phyloP scores from a whole-genome alignment of 192 early-diverging fungal genomes.

The Backusella morwellensis region DNA sequence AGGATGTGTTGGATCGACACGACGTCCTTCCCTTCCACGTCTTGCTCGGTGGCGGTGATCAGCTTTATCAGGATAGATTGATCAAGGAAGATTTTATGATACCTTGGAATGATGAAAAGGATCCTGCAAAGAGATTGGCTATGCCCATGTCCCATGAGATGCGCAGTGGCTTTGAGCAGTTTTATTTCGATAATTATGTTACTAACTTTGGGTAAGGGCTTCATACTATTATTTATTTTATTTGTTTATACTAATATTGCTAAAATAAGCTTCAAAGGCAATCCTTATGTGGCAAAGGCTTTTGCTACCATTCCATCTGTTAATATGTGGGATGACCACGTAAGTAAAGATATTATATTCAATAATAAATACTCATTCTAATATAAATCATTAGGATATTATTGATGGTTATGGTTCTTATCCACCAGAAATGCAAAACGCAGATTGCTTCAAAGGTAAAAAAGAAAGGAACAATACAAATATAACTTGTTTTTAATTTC shows the following conservation, averaged over 20 bases:
- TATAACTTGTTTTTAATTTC: not conserved
- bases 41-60: constrained; percentile 74
- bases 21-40: constrained; percentile 60
- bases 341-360: constrained; percentile 8
- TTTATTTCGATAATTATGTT: constrained; percentile 33
- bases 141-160: constrained; percentile 17
- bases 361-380: not conserved
- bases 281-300: constrained; percentile 54
- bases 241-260: not conserved
- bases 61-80: constrained; percentile 65
- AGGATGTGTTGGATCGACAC: constrained; percentile 64
- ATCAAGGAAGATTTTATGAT: constrained; percentile 55
- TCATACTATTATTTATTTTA: not conserved
- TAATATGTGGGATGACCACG: constrained; percentile 85
- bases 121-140: constrained; percentile 26
- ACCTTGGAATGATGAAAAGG: constrained; percentile 51
- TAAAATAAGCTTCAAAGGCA: constrained; percentile 15
- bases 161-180: constrained; percentile 28
- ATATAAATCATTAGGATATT: constrained; percentile 44
- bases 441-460: constrained; percentile 67
- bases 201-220: constrained; percentile 21
- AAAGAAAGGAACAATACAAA: not conserved
- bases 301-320: constrained; percentile 74
- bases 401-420: constrained; percentile 88
- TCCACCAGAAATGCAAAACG: constrained; percentile 68